These are phyloP conservation scores for Candida bentonensis DNA, from an alignment of 805 yeast species.

Conservation along the genomic window DNA sequence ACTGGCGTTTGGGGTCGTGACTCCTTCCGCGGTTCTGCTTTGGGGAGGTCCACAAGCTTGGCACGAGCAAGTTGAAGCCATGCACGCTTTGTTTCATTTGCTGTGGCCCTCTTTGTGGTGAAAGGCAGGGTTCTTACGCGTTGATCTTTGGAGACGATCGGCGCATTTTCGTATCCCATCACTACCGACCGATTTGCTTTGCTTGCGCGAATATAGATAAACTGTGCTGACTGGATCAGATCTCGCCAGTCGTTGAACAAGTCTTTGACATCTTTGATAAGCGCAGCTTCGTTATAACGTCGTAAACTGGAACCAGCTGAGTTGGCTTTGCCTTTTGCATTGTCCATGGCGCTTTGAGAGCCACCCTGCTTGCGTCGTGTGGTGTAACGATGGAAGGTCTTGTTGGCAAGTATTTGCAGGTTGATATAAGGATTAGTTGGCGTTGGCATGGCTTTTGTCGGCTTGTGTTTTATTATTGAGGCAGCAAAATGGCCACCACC, in stretches of 20 bases:
- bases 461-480: conserved; percentile 70
- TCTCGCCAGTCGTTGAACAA: conserved; percentile 52
- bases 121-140: conserved; percentile 69
- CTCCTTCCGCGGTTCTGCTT: conserved; percentile 22
- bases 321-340: conserved; percentile 86
- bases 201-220: conserved; percentile 68
- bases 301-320: conserved; percentile 89
- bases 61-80: conserved; percentile 69
- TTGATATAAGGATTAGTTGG: conserved; percentile 40
- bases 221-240: conserved; percentile 41
- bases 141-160: conserved; percentile 39
- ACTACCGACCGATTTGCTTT: conserved; percentile 48
- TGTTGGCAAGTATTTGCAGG: conserved; percentile 43
- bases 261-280: conserved; percentile 63
- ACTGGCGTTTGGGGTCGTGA: conserved; percentile 9
- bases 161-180: conserved; percentile 46
- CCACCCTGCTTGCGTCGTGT: conserved; percentile 98
- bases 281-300: conserved; percentile 77
- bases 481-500: conserved; percentile 99
- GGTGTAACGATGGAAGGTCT: conserved; percentile 88
- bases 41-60: conserved; percentile 40
- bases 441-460: conserved; percentile 31
- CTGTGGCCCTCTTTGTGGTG: conserved; percentile 78
- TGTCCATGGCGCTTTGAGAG: conserved; percentile 83
- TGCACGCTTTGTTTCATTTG: conserved; percentile 62